Conservation (phyloP, 345 rosid species). For the Mallotus nudiflorus region DNA sequence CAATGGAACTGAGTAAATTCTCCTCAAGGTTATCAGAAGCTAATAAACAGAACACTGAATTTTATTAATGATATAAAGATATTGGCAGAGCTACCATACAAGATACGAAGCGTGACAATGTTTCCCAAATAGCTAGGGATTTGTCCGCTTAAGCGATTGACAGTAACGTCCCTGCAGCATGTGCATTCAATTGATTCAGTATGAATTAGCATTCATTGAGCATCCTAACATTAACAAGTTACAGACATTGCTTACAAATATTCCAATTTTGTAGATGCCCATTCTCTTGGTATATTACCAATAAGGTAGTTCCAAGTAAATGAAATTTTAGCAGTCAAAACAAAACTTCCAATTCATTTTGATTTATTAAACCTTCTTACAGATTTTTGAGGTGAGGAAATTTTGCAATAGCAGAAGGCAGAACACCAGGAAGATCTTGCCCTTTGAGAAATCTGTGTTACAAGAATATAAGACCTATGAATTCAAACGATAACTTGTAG, state of each 20-base stretch:
- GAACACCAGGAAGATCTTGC: constrained; percentile 14
- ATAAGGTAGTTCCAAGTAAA: constrained; percentile 14
- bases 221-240: neutral
- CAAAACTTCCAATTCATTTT: neutral
- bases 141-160: constrained; percentile 8
- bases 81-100: constrained; percentile 30
- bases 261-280: constrained; percentile 18
- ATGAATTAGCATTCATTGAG: neutral
- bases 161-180: constrained; percentile 6
- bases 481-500: neutral
- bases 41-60: no score
- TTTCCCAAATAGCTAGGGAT: constrained; percentile 8
- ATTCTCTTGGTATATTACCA: constrained; percentile 20
- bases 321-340: neutral
- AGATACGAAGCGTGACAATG: constrained; percentile 26
- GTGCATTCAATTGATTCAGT: neutral
- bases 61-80: no score
- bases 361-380: no score
- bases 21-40: no score
- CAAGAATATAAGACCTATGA: neutral
- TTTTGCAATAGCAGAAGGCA: constrained; percentile 9
- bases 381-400: constrained; percentile 2
- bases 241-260: constrained; percentile 9
- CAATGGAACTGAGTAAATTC: constrained; percentile 4
- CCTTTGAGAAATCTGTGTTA: neutral